These are phyloP conservation scores for Torulaspora gathmanii DNA, from an alignment of 805 yeast genomes.

Conservation along the genomic window DNA sequence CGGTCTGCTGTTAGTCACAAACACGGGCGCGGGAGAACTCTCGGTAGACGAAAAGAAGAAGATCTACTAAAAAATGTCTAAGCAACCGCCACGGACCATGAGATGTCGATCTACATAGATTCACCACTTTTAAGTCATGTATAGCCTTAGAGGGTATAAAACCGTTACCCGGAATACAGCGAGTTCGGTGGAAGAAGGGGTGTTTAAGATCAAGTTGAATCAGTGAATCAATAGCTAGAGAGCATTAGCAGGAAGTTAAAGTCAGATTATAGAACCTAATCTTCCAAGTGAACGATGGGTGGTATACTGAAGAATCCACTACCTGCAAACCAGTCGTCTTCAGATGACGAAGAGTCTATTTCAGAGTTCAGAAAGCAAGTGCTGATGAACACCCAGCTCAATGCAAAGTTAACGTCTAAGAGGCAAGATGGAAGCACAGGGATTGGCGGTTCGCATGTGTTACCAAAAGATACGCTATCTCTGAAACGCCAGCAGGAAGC, in stretches of 20 bases:
- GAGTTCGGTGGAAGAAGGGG: too few relatives aligned
- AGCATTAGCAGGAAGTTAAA: too few relatives aligned
- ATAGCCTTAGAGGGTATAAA: background rate
- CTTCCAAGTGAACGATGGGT: conserved; percentile 24
- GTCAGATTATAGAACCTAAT: too few relatives aligned
- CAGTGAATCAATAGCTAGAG: too few relatives aligned
- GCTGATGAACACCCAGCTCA: conserved; percentile 69
- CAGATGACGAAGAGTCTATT: conserved; percentile 32
- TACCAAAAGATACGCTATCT: conserved; percentile 34
- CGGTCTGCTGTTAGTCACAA: conserved; percentile 82
- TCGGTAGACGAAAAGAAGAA: conserved; percentile 95
- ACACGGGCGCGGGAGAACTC: conserved; percentile 94
- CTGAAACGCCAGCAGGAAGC: conserved; percentile 30
- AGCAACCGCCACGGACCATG: background rate
- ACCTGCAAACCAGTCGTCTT: conserved; percentile 23
- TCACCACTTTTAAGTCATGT: background rate
- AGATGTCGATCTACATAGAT: background rate
- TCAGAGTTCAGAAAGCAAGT: conserved; percentile 60
- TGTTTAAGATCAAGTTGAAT: too few relatives aligned
- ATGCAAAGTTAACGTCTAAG: conserved; percentile 50
- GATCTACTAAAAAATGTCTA: conserved; percentile 49
- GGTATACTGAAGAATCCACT: conserved; percentile 55
- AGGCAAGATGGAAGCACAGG: conserved; percentile 17
- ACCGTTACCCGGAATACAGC: too few relatives aligned
- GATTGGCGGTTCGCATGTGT: conserved; percentile 5